phyloP scores from a whole-genome alignment of 495 filamentous ascomycete genomes.

The Alectoria sarmentosa region DNA sequence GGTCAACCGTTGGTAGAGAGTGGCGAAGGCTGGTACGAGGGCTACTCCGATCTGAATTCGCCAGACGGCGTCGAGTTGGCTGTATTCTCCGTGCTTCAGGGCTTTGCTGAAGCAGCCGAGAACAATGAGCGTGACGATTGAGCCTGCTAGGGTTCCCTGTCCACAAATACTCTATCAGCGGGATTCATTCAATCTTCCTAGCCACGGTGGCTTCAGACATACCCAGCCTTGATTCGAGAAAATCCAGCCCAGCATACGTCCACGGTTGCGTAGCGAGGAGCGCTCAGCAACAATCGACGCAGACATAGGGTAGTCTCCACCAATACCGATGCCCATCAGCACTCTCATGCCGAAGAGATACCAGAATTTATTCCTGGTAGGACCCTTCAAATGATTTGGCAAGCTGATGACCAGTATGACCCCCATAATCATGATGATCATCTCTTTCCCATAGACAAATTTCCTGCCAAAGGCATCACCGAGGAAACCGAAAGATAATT shows the following conservation, averaged over 20 bases:
- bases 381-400: conserved; percentile 11
- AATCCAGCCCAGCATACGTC: conserved; percentile 83
- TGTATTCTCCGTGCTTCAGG: conserved; percentile 49
- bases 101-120: conserved; percentile 67
- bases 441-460: conserved; percentile 80
- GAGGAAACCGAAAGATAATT: conserved; percentile 72
- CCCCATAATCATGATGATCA: conserved; percentile 82
- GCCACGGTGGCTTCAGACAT: conserved; percentile 35
- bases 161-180: background rate
- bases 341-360: conserved; percentile 43
- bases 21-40: conserved; percentile 67
- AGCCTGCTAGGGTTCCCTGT: conserved; percentile 43
- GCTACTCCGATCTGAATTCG: conserved; percentile 70
- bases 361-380: conserved; percentile 66
- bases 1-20: conserved; percentile 79
- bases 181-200: too few species aligned
- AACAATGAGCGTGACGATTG: conserved; percentile 64
- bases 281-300: conserved; percentile 53
- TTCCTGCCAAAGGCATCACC: conserved; percentile 76
- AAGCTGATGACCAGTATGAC: conserved; percentile 66
- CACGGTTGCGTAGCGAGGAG: conserved; percentile 67
- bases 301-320: conserved; percentile 80
- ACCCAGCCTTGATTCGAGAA: conserved; percentile 81
- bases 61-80: conserved; percentile 72
- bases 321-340: conserved; percentile 76